These are phyloP conservation scores for Clausena lansium DNA, from an alignment of 345 rosid species.

Conservation along the genomic window DNA sequence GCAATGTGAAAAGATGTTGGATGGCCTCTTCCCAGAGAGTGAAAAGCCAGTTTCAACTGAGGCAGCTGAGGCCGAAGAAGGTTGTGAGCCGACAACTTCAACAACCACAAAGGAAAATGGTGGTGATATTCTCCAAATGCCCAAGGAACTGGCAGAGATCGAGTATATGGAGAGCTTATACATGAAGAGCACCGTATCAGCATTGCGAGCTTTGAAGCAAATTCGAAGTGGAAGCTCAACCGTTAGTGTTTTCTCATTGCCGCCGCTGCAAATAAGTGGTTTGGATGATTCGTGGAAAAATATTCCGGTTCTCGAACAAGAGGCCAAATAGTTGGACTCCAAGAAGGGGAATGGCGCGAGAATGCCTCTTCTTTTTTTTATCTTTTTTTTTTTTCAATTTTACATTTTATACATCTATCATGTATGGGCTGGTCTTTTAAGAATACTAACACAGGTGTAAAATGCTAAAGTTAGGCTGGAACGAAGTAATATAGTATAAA, in stretches of 20 bases:
- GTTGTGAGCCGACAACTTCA: conserved; percentile 39
- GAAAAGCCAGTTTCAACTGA: conserved; percentile 32
- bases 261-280: conserved; percentile 69
- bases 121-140: conserved; percentile 29
- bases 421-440: conserved; percentile 19
- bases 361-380: neutral
- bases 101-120: conserved; percentile 20
- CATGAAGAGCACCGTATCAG: conserved; percentile 87
- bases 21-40: conserved; percentile 49
- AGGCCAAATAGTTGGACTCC: conserved; percentile 49
- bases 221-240: conserved; percentile 89
- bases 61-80: conserved; percentile 25
- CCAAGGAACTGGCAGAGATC: conserved; percentile 61
- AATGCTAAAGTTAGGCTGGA: conserved; percentile 22
- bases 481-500: conserved; percentile 7
- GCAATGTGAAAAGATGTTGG: conserved; percentile 82
- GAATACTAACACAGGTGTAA: conserved; percentile 35
- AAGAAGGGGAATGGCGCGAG: neutral
- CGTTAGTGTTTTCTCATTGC: conserved; percentile 77
- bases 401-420: conserved; percentile 11
- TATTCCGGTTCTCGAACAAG: conserved; percentile 74
- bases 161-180: conserved; percentile 63
- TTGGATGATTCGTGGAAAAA: conserved; percentile 77
- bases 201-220: conserved; percentile 66
- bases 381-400: neutral